These are phyloP conservation scores for Panus rudis DNA, from an alignment of 768 basidiomycete genomes.

Conservation along the genomic window DNA sequence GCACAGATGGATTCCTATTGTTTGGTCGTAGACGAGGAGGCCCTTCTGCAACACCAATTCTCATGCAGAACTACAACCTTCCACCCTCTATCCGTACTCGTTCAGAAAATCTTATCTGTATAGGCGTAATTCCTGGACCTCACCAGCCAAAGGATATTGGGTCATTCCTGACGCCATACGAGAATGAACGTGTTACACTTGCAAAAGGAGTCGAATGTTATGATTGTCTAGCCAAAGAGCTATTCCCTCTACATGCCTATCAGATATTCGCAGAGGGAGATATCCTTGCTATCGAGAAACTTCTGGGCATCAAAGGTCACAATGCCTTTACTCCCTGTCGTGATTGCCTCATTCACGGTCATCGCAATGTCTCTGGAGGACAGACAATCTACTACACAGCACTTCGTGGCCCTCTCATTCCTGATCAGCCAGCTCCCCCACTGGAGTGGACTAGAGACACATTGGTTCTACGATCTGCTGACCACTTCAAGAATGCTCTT, in stretches of 20 bases:
- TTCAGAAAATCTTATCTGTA: slow-evolving; percentile 9
- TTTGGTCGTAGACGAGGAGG: slow-evolving; percentile 27
- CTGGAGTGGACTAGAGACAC: background rate
- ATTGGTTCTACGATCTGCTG: background rate
- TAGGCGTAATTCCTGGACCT: slow-evolving; percentile 19
- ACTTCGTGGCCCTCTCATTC: background rate
- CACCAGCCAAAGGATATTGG: slow-evolving; percentile 17
- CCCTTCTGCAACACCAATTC: slow-evolving; percentile 33
- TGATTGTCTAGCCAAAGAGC: slow-evolving; percentile 1
- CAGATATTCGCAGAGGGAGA: slow-evolving; percentile 19
- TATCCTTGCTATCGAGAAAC: slow-evolving; percentile 17
- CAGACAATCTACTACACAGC: background rate
- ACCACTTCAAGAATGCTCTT: background rate
- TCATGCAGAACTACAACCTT: slow-evolving; percentile 33
- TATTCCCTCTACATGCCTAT: slow-evolving; percentile 20
- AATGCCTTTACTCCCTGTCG: background rate
- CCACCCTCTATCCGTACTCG: slow-evolving; percentile 15
- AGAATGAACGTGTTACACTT: slow-evolving; percentile 20
- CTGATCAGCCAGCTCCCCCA: background rate
- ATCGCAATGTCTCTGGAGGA: background rate
- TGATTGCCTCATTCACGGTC: background rate
- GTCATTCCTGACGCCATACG: slow-evolving; percentile 21
- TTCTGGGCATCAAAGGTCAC: slow-evolving; percentile 2
- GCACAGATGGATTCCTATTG: slow-evolving; percentile 36
- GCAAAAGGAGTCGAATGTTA: slow-evolving; percentile 15